Conservation (phyloP, 345 rosid species). For the Citrus trifoliata region DNA sequence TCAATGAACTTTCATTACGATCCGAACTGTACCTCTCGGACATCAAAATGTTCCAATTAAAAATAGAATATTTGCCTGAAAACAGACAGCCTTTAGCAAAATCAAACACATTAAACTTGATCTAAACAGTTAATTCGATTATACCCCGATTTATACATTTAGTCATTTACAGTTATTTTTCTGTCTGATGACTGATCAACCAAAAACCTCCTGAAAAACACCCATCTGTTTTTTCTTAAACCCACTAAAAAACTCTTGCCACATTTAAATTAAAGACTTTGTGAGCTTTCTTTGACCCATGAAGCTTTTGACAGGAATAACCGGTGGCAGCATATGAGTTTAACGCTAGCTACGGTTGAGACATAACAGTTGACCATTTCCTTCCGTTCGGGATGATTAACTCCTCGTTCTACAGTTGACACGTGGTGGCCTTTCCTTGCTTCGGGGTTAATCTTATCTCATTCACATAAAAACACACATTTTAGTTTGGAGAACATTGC, state of each 20-base stretch:
- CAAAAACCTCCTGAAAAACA: slow-evolving; percentile 25
- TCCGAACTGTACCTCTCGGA: neutral
- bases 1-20: neutral
- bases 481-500: neutral
- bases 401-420: slow-evolving; percentile 18
- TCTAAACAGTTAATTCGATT: neutral
- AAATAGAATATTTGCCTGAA: neutral
- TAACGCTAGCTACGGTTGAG: slow-evolving; percentile 17
- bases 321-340: slow-evolving; percentile 12
- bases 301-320: slow-evolving; percentile 4
- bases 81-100: neutral
- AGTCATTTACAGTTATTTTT: neutral
- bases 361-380: slow-evolving; percentile 24
- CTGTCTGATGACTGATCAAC: slow-evolving; percentile 22
- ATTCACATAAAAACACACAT: neutral
- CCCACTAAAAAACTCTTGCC: slow-evolving; percentile 11
- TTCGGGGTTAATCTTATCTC: slow-evolving; percentile 30
- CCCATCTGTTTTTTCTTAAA: slow-evolving; percentile 8
- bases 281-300: neutral
- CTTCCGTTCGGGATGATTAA: slow-evolving; percentile 26
- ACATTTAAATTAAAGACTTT: neutral
- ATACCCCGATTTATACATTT: too few relatives aligned
- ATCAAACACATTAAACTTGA: neutral
- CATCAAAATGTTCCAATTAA: neutral
- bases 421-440: slow-evolving; percentile 26